phyloP scores from a whole-genome alignment of 495 filamentous ascomycete genomes.

The Penicilliopsis zonata region DNA sequence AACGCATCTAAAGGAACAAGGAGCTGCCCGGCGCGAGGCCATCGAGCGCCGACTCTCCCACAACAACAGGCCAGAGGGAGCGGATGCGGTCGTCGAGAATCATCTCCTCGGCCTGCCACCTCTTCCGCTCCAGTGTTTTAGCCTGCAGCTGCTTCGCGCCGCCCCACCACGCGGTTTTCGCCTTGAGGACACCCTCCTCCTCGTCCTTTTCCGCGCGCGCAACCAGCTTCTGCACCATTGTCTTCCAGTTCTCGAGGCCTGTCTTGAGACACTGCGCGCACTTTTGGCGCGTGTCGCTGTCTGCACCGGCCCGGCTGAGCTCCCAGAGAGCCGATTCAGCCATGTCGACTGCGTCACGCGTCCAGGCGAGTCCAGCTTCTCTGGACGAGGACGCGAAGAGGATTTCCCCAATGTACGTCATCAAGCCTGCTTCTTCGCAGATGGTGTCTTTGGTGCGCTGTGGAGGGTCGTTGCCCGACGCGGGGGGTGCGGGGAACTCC shows the following conservation, averaged over 20 bases:
- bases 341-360: constrained; percentile 65
- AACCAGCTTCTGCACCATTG: constrained; percentile 52
- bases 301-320: constrained; percentile 21
- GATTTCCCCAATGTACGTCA: constrained; percentile 90
- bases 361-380: constrained; percentile 71
- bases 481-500: constrained; percentile 51
- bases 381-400: constrained; percentile 55
- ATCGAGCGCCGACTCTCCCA: constrained; percentile 18
- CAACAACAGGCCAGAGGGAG: constrained; percentile 18
- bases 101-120: constrained; percentile 28
- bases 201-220: constrained; percentile 35
- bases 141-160: constrained; percentile 18
- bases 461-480: constrained; percentile 54
- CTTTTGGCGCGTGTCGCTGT: constrained; percentile 27
- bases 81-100: constrained; percentile 29
- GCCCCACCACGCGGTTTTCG: constrained; percentile 37
- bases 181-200: constrained; percentile 19
- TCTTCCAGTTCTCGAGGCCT: constrained; percentile 62
- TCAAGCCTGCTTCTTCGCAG: constrained; percentile 76
- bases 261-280: constrained; percentile 64
- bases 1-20: constrained; percentile 27
- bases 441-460: constrained; percentile 43
- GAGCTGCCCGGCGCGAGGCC: constrained; percentile 20
- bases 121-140: constrained; percentile 18
- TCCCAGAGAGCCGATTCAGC: constrained; percentile 39